These are phyloP conservation scores for Ambispora gerdemannii DNA, from an alignment of 192 early-diverging fungal species.

Conservation along the genomic window DNA sequence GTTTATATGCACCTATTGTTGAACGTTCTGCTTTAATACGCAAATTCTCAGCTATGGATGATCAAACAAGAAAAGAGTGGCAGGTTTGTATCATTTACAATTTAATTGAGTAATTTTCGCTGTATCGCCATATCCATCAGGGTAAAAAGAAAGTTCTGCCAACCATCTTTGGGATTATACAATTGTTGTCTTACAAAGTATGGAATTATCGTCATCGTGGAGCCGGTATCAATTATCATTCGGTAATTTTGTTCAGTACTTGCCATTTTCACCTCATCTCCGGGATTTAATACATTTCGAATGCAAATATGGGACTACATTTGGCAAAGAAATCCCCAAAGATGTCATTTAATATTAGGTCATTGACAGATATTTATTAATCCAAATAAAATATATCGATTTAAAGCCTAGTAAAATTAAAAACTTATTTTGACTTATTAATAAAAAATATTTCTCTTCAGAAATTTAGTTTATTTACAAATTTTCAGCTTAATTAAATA, in stretches of 20 bases:
- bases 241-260: neutral
- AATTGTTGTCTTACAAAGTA: conserved; percentile 24
- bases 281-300: conserved; percentile 18
- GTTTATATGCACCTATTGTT: conserved; percentile 6
- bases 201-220: neutral
- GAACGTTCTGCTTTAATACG: conserved; percentile 10
- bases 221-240: conserved; percentile 17
- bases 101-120: conserved; percentile 20
- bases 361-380: conserved; percentile 28
- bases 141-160: conserved; percentile 3
- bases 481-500: too few relatives aligned
- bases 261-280: conserved; percentile 7
- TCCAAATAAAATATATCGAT: too few relatives aligned
- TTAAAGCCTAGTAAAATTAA: too few relatives aligned
- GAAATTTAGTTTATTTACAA: too few relatives aligned
- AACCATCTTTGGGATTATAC: conserved; percentile 4
- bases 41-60: conserved; percentile 4
- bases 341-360: conserved; percentile 27
- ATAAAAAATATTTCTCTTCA: too few relatives aligned
- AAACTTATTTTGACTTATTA: too few relatives aligned
- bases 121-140: conserved; percentile 13
- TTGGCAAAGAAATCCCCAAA: conserved; percentile 5
- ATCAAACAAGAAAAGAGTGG: conserved; percentile 21
- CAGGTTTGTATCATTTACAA: conserved; percentile 25
- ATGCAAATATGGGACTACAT: conserved; percentile 18